Conservation (phyloP, 805 yeast species). For the Zygosaccharomyces pseudorouxii region DNA sequence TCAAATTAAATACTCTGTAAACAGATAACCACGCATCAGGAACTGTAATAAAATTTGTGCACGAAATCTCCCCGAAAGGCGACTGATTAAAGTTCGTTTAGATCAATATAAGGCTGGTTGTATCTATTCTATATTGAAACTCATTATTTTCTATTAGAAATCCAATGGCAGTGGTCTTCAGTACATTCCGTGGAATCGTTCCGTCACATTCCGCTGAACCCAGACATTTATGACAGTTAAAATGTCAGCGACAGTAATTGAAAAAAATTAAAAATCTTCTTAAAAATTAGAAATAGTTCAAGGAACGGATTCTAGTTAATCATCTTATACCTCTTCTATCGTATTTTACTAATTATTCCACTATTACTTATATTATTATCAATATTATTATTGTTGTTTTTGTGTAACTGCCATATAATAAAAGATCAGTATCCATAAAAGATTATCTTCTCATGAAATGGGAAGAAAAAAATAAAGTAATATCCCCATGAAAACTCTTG, state of each 20-base stretch:
- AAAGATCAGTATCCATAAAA: neutral
- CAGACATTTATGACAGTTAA: neutral
- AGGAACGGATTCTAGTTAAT: no score
- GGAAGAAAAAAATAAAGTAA: neutral
- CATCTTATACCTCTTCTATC: no score
- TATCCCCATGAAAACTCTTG: neutral
- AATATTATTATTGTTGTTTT: neutral
- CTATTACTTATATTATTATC: no score
- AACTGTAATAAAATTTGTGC: neutral
- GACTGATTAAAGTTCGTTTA: neutral
- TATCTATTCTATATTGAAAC: no score
- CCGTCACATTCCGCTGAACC: neutral
- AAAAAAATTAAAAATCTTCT: neutral
- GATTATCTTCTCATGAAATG: neutral
- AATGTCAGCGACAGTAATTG: neutral
- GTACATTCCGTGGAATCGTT: neutral
- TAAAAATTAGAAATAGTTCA: no score
- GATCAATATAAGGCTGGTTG: neutral
- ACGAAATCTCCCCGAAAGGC: no score
- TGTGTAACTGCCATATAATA: neutral
- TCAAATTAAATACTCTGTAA: neutral
- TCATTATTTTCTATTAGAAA: neutral
- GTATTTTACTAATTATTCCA: no score
- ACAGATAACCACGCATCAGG: neutral
- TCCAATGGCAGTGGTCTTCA: neutral